Conservation (phyloP, 225 moss, liverwort and hornwort genomes). For the Sphagnum tenellum region DNA sequence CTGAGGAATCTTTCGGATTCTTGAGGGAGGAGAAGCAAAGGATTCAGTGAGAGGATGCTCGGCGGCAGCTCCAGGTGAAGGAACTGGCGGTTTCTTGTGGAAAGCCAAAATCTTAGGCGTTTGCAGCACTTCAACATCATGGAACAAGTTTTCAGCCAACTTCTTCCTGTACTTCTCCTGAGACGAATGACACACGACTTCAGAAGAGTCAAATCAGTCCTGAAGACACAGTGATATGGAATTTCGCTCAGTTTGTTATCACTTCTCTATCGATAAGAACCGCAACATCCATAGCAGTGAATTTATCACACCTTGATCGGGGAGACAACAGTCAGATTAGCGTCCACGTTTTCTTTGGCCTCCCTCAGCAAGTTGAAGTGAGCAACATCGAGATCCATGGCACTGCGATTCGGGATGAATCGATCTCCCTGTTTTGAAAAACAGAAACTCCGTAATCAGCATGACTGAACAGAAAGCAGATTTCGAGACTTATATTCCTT, state of each 20-base stretch:
- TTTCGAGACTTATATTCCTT: no score
- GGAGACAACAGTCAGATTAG: conserved; percentile 40
- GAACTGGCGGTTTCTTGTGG: conserved; percentile 25
- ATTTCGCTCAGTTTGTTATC: no score
- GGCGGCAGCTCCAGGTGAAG: conserved; percentile 18
- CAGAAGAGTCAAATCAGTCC: no score
- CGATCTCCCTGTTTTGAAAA: conserved; percentile 38
- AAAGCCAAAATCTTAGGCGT: conserved; percentile 68
- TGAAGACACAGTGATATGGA: no score
- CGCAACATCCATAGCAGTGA: no score
- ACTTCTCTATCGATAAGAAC: no score
- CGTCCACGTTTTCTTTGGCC: conserved; percentile 34
- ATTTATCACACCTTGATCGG: conserved; percentile 29
- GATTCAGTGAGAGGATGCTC: conserved; percentile 31
- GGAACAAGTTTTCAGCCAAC: conserved; percentile 65
- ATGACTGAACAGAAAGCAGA: neutral
- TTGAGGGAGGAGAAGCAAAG: conserved; percentile 27
- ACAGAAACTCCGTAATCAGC: neutral
- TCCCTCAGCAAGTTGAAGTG: conserved; percentile 44
- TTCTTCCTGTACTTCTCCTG: conserved; percentile 93
- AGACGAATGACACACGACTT: conserved; percentile 1
- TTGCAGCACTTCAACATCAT: conserved; percentile 34
- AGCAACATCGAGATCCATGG: conserved; percentile 52
- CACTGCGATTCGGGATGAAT: conserved; percentile 53
- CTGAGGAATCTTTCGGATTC: conserved; percentile 57